Evolutionary conservation across 2,329 filamentous ascomycete species (phyloP), one percentile per base, ranked within the genome.

Genomic region (Epichloe typhina): DNA sequence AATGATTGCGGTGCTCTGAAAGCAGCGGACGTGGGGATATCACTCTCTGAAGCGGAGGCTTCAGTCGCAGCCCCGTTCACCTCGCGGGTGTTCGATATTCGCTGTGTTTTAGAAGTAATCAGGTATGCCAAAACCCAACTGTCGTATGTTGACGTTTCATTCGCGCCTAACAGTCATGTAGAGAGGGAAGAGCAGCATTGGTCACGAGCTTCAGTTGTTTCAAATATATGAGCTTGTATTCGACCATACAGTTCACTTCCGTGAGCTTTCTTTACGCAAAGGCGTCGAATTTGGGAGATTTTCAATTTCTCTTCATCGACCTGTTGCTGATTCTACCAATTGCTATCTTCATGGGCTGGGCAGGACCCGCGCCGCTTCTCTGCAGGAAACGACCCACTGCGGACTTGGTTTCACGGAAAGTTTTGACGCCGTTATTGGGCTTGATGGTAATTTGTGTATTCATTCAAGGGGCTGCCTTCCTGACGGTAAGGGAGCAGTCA

Each of bases 121-220:
- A 77, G 82, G 80, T 84, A 72, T 58, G 47, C 66, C 64, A 31
- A 31, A 8, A 7, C 31, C 23, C n/a, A 15, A 17, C 4, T 6
- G 2, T 1, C 3, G 5, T 4, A 17, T 35, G 11, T 23, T 13
- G 46, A 3, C 7, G 17, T 37, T 40, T 50, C n/a, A 11, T 31
- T 41, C 31, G 33, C 15, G 43, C 41, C 59, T 68, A 55, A 68
- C 54, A 17, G 1, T 15, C 9, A 17, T 38, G 41, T 37, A 83
- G 89, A 57, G 93, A 98, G 72, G 93, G 93, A 19, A 83, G 94
- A 55, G 91, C 91, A 19, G 88, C 94, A 36, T 76, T 98, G 36
- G 90, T 97, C n/a, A 98, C 93, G 12, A 95, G 89, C 67, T 98
- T 98, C 72, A 94, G 88, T 71, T 98, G 93, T 72, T 98, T 98